Evolutionary conservation across 2,329 filamentous ascomycete genomes (phyloP).

Genomic region (Diplodia scrobiculata): DNA sequence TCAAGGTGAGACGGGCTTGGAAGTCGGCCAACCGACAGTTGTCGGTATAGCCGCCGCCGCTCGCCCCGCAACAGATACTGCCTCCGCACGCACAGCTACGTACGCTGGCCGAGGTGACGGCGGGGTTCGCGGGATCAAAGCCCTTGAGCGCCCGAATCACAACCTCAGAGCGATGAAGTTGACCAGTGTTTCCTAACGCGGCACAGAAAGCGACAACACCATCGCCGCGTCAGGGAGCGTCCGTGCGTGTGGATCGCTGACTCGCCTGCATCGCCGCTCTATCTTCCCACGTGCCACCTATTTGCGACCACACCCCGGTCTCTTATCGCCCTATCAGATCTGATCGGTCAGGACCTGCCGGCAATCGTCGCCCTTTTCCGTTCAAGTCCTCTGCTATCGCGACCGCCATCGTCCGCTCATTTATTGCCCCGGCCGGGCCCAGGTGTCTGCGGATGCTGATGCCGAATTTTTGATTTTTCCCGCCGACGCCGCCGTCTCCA

Average conservation of each 20-base stretch:
- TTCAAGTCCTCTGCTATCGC: background rate
- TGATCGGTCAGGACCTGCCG: slow-evolving; percentile 1
- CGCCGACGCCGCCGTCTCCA: slow-evolving; percentile 1
- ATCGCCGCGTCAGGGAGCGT: slow-evolving; percentile 13
- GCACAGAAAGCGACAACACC: background rate
- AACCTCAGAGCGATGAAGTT: background rate
- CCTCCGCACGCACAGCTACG: background rate
- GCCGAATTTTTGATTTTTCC: slow-evolving; percentile 19
- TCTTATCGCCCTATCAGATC: slow-evolving; percentile 25
- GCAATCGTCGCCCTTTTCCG: slow-evolving; percentile 19
- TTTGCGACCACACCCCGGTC: slow-evolving; percentile 14
- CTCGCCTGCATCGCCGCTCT: slow-evolving; percentile 10
- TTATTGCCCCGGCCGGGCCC: background rate
- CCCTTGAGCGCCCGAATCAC: background rate
- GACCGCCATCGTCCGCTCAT: background rate
- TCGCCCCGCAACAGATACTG: background rate
- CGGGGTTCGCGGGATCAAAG: background rate
- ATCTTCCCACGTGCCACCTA: background rate
- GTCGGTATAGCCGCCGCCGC: background rate
- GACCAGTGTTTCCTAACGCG: slow-evolving; percentile 6
- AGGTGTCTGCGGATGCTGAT: slow-evolving; percentile 7
- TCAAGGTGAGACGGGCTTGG: slow-evolving; percentile 17
- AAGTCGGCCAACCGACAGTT: slow-evolving; percentile 16
- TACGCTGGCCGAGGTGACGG: background rate
- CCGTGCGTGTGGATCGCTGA: slow-evolving; percentile 16